phyloP scores from a whole-genome alignment of 139 green algal genomes.

The Deuterostichococcus epilithicus region DNA sequence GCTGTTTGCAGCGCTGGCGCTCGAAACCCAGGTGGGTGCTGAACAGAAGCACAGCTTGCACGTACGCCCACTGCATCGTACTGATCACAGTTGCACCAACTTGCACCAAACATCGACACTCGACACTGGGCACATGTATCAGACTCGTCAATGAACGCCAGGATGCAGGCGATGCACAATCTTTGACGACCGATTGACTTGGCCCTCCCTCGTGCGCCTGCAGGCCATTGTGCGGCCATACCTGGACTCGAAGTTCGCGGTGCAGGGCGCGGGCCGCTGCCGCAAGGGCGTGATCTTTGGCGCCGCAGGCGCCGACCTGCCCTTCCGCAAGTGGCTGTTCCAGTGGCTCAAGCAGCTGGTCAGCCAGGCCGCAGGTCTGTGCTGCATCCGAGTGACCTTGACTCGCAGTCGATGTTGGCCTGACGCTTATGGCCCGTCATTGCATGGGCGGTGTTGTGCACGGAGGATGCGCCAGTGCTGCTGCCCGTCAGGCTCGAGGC shows the following conservation, averaged over 20 bases:
- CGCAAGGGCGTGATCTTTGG: constrained; percentile 17
- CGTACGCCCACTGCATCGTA: neutral
- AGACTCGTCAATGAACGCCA: no score
- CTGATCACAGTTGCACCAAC: no score
- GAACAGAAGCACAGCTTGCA: constrained; percentile 8
- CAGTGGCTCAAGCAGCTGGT: constrained; percentile 69
- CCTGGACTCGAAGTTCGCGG: constrained; percentile 43
- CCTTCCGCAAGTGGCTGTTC: constrained; percentile 71
- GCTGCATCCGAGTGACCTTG: no score
- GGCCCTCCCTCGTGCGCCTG: neutral
- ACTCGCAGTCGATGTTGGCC: no score
- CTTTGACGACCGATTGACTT: no score
- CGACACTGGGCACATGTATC: no score
- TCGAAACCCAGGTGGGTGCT: constrained; percentile 57
- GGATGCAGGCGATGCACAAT: no score
- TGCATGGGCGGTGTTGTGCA: no score
- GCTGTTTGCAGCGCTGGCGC: constrained; percentile 55
- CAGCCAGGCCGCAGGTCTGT: constrained; percentile 18
- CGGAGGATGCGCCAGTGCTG: neutral
- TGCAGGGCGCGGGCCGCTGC: neutral
- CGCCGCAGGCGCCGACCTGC: constrained; percentile 18
- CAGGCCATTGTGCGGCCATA: constrained; percentile 47
- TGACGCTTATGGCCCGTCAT: no score
- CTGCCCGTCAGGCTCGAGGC: neutral
- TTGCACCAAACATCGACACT: no score